A percentile compares a stretch with the other conserved stretches of the same genome.
These are phyloP conservation scores for Puccinia horiana DNA, from an alignment of 1,284 basidiomycete genomes.

Conservation along the genomic window DNA sequence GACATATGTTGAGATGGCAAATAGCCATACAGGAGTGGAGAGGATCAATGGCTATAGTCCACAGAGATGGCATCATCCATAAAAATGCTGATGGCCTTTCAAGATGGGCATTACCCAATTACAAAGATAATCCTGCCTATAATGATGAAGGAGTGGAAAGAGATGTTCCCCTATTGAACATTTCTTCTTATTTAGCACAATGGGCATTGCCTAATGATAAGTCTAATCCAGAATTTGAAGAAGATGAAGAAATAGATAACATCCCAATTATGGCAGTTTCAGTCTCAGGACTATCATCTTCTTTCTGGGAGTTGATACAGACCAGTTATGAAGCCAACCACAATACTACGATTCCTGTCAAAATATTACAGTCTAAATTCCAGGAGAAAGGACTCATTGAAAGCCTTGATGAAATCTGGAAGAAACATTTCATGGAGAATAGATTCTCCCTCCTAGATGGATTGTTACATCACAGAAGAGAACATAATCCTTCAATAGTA, in stretches of 20 bases:
- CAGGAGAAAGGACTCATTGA: not conserved
- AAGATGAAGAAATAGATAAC: not conserved
- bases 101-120: not conserved
- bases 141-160: not conserved
- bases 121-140: not conserved
- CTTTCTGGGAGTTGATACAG: not conserved
- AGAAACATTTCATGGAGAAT: not conserved
- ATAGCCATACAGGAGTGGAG: too few species aligned
- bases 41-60: too few species aligned
- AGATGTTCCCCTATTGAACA: not conserved
- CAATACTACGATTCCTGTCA: not conserved
- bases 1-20: too few species aligned
- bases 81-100: conserved; percentile 12
- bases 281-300: not conserved
- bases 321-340: not conserved
- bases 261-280: not conserved
- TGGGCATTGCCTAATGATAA: too few species aligned
- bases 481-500: not conserved
- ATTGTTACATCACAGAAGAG: not conserved
- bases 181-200: not conserved
- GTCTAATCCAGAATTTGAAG: too few species aligned
- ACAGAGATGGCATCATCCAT: not conserved
- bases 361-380: not conserved
- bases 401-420: not conserved
- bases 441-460: not conserved